phyloP scores from a whole-genome alignment of 306 rosid species.

The Inga leiocalycina region DNA sequence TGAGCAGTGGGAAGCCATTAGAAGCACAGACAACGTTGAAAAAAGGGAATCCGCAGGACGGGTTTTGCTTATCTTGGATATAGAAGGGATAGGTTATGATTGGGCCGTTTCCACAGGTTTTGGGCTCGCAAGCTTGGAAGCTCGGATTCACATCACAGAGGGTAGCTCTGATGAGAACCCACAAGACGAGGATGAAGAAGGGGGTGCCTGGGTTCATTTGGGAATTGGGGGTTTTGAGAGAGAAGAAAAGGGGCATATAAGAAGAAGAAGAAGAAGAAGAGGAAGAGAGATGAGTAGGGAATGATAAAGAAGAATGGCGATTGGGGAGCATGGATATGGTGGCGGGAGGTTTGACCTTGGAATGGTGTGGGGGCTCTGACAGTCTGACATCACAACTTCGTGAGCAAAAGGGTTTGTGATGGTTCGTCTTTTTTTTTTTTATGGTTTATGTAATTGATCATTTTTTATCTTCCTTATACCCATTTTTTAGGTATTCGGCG shows the following conservation, averaged over 20 bases:
- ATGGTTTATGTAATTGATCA: too few relatives aligned
- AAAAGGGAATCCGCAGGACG: slow-evolving; percentile 48
- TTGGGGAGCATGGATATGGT: neutral
- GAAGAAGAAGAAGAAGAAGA: neutral
- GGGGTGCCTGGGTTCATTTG: slow-evolving; percentile 37
- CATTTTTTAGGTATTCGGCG: too few relatives aligned
- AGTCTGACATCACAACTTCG: neutral
- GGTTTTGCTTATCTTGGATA: slow-evolving; percentile 12
- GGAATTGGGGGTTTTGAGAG: slow-evolving; percentile 31
- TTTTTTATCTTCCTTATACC: too few relatives aligned
- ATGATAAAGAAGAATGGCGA: neutral
- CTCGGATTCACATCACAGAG: neutral
- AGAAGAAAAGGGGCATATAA: neutral
- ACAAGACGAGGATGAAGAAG: neutral
- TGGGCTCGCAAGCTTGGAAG: slow-evolving; percentile 40
- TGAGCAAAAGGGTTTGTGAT: neutral
- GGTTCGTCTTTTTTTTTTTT: neutral
- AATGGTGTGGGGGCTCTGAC: neutral
- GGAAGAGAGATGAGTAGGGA: neutral
- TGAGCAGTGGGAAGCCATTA: slow-evolving; percentile 41
- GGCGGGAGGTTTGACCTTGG: neutral
- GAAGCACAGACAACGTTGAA: slow-evolving; percentile 38
- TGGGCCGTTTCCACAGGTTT: slow-evolving; percentile 39
- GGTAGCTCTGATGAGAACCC: neutral
- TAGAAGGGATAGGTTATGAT: slow-evolving; percentile 49